phyloP scores from a whole-genome alignment of 768 basidiomycete genomes.

The Kwoniella dendrophila region DNA sequence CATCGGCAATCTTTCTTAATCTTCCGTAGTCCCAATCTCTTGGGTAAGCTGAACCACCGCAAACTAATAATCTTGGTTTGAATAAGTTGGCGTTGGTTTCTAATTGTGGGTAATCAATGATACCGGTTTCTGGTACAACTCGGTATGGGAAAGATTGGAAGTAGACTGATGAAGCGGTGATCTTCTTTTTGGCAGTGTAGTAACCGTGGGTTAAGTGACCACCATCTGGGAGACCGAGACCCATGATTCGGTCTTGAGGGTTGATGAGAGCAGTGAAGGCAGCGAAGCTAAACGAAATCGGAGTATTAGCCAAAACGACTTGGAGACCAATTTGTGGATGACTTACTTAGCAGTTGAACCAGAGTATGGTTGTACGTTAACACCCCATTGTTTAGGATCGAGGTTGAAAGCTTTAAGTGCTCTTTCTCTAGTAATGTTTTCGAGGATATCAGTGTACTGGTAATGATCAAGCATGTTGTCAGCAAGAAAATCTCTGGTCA shows the following conservation, averaged over 20 bases:
- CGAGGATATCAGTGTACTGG: constrained; percentile 87
- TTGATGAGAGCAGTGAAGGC: constrained; percentile 93
- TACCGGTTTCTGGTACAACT: constrained; percentile 71
- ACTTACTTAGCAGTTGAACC: constrained; percentile 77
- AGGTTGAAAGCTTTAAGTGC: constrained; percentile 95
- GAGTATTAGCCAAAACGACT: neutral
- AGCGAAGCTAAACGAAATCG: constrained; percentile 70
- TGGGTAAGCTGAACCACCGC: constrained; percentile 97
- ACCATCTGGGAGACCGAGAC: constrained; percentile 95
- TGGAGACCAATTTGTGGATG: neutral
- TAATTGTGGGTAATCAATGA: constrained; percentile 84
- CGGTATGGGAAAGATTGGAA: constrained; percentile 97
- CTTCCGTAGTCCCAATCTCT: constrained; percentile 94
- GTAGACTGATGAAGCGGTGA: constrained; percentile 99
- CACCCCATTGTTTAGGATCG: constrained; percentile 85
- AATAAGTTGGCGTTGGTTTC: constrained; percentile 85
- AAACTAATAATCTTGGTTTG: constrained; percentile 93
- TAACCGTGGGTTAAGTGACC: constrained; percentile 97
- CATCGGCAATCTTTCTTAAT: constrained; percentile 77
- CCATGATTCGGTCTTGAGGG: constrained; percentile 98
- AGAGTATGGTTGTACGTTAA: constrained; percentile 99
- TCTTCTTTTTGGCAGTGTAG: constrained; percentile 99
- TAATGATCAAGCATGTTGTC: neutral
- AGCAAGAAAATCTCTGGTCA: neutral
- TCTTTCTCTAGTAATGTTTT: constrained; percentile 89